These are phyloP conservation scores for Rhododendron henanense DNA, from an alignment of 148 eudicot genomes.

Conservation along the genomic window DNA sequence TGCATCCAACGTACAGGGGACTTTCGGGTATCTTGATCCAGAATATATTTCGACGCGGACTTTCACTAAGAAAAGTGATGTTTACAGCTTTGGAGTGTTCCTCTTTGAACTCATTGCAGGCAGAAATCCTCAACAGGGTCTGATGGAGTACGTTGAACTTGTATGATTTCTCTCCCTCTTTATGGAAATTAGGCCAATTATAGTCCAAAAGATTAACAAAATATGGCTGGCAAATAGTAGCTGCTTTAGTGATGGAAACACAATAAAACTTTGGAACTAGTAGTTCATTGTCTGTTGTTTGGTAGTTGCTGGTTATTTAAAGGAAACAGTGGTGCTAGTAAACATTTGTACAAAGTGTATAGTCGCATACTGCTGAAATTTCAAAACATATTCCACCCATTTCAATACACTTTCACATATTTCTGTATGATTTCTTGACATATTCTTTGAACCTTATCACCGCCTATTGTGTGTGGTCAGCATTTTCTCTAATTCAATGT, in stretches of 20 bases:
- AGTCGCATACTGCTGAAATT: neutral
- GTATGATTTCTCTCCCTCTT: slow-evolving; percentile 37
- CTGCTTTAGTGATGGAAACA: neutral
- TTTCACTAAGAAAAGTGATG: slow-evolving; percentile 94
- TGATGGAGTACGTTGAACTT: slow-evolving; percentile 87
- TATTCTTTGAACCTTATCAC: neutral
- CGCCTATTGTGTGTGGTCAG: neutral
- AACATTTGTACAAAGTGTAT: no score
- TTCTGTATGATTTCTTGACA: neutral
- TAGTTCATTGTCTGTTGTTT: no score
- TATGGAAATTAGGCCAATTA: neutral
- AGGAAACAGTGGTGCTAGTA: no score
- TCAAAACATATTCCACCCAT: neutral
- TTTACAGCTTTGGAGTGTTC: slow-evolving; percentile 88
- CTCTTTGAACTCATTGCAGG: slow-evolving; percentile 92
- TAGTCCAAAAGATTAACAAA: neutral
- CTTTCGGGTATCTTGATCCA: slow-evolving; percentile 98
- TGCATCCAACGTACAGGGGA: slow-evolving; percentile 66
- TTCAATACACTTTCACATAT: neutral
- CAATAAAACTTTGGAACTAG: neutral
- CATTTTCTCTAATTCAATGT: neutral
- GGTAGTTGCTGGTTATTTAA: no score
- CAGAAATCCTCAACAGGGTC: slow-evolving; percentile 86
- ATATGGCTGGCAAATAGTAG: neutral
- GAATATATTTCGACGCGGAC: slow-evolving; percentile 81